Conservation (phyloP, 495 filamentous ascomycete species). For the Letharia lupina region DNA sequence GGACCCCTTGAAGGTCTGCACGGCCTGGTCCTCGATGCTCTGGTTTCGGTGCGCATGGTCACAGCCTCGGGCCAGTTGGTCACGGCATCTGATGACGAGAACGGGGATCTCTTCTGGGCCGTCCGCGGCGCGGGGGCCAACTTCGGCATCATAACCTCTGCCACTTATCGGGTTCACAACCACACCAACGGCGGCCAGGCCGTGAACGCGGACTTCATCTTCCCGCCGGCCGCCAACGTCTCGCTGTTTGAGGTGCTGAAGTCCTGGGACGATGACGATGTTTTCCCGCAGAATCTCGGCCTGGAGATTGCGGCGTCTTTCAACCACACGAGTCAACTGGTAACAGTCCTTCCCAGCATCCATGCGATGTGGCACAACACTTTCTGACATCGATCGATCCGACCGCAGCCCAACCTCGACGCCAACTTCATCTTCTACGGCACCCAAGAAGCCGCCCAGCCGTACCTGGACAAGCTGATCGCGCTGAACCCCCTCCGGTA, state of each 20-base stretch:
- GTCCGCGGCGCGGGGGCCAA: constrained; percentile 44
- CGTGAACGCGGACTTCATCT: constrained; percentile 25
- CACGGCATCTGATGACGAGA: constrained; percentile 27
- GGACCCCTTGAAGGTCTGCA: constrained; percentile 31
- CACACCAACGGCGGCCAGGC: constrained; percentile 25
- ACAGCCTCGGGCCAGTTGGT: constrained; percentile 29
- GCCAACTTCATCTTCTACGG: too few relatives aligned
- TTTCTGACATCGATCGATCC: too few relatives aligned
- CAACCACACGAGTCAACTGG: too few relatives aligned
- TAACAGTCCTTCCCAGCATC: too few relatives aligned
- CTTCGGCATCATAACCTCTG: constrained; percentile 41
- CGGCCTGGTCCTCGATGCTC: constrained; percentile 32
- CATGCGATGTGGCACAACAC: too few relatives aligned
- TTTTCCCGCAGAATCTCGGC: constrained; percentile 24
- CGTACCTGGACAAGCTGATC: too few relatives aligned
- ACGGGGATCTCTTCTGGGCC: constrained; percentile 46
- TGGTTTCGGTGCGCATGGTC: constrained; percentile 30
- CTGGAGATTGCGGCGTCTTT: too few relatives aligned
- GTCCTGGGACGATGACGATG: constrained; percentile 24
- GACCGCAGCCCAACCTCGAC: too few relatives aligned
- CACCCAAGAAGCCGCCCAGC: too few relatives aligned
- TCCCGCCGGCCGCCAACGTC: constrained; percentile 14
- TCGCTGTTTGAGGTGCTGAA: constrained; percentile 25
- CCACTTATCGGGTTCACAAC: constrained; percentile 31
- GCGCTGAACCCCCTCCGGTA: too few relatives aligned